Evolutionary conservation across 495 filamentous ascomycete genomes (phyloP).

Genomic region (Apiosordaria backusii): DNA sequence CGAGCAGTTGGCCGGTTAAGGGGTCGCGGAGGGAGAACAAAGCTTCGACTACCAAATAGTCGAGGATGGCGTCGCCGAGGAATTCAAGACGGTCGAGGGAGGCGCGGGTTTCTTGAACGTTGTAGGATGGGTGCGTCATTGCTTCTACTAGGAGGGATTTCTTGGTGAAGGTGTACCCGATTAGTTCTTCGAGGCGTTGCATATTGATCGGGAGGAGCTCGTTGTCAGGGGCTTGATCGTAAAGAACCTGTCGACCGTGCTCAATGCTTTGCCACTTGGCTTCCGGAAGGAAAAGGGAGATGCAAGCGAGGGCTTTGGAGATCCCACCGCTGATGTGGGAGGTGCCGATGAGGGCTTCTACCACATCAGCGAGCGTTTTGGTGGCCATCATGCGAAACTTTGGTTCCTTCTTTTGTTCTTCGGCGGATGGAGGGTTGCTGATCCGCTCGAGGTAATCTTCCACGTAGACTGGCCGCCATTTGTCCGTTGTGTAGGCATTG

Average conservation of each 20-base stretch:
- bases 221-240: slow-evolving; percentile 27
- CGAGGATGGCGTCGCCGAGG: slow-evolving; percentile 82
- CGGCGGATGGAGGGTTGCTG: slow-evolving; percentile 18
- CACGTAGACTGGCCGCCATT: slow-evolving; percentile 67
- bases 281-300: slow-evolving; percentile 63
- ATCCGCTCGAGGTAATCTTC: slow-evolving; percentile 43
- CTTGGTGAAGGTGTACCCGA: slow-evolving; percentile 70
- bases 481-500: slow-evolving; percentile 60
- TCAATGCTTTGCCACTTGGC: slow-evolving; percentile 51
- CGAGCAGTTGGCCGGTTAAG: slow-evolving; percentile 37
- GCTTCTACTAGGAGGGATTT: slow-evolving; percentile 74
- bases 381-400: slow-evolving; percentile 58
- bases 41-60: slow-evolving; percentile 63
- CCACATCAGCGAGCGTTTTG: slow-evolving; percentile 85
- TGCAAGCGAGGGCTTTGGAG: slow-evolving; percentile 59
- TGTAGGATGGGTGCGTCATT: slow-evolving; percentile 76
- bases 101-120: slow-evolving; percentile 38
- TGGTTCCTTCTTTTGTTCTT: neutral
- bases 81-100: slow-evolving; percentile 90
- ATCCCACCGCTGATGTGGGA: slow-evolving; percentile 69
- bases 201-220: slow-evolving; percentile 28
- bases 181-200: slow-evolving; percentile 51
- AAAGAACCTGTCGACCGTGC: slow-evolving; percentile 32
- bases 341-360: slow-evolving; percentile 80
- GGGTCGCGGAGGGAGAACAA: slow-evolving; percentile 30